Evolutionary conservation across 2,329 filamentous ascomycete genomes (phyloP), one percentile per base, ranked within the genome.

Genomic region (Hymenoscyphus linearis): DNA sequence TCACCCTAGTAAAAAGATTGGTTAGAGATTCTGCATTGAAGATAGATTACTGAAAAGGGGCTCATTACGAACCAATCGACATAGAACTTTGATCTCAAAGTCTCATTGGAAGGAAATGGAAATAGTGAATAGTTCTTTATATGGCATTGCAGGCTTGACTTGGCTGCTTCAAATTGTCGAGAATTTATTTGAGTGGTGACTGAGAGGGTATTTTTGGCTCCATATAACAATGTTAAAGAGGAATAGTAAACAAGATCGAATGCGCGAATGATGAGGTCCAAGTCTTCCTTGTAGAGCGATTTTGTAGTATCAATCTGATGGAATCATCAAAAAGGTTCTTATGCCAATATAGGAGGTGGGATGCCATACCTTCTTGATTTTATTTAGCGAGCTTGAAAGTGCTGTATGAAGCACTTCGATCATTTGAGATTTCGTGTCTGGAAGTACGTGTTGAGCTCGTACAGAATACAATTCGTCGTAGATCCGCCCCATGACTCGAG

Each of bases 201-300:
- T 35, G 26, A 60, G 26, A n/a, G 59, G 13, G 62, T 55, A 0
- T 58, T 60, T 55, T 65, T 59, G 13, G 64, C 58, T 14, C 64
- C 62, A 9, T 64, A 65, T 18, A 65, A 34, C 3, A 64, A 53
- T 12, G 60, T 65, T 9, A 65, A 52, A 9, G 56, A 58, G 4
- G 55, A 65, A 16, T 65, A 65, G 47, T 64, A 65, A 52, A 64
- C 55, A 31, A 65, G 64, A 27, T 65, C 64, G 0, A 62, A 64
- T 22, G 58, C 61, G 22, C 57, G 31, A 14, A 64, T 64, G 36
- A 65, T 62, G 14, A 64, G 35, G 26, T 61, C 37, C 16, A 64
- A 26, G 34, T 65, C 62, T 9, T 57, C 58, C 34, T 56, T 58
- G 26, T 60, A 55, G 27, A 61, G 47, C 13, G 64, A 44, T 47